Evolutionary conservation across 768 basidiomycete genomes (phyloP).

Genomic region (Mrakia blollopis): DNA sequence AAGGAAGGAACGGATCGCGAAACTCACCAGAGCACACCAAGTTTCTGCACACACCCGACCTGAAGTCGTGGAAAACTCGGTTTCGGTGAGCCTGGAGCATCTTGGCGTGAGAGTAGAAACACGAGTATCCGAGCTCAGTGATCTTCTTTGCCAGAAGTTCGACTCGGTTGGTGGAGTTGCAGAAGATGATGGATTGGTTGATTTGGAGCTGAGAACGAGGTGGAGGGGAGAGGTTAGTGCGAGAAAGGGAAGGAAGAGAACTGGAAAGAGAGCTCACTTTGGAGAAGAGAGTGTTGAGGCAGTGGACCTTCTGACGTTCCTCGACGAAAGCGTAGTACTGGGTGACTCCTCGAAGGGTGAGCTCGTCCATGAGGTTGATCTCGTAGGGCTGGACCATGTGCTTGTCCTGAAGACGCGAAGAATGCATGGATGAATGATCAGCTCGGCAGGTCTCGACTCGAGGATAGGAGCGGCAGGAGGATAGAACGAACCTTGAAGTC

Average conservation of each 20-base stretch:
- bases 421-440: constrained; percentile 15
- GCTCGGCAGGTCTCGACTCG: background rate
- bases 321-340: constrained; percentile 99
- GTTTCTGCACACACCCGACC: constrained; percentile 95
- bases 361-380: constrained; percentile 99
- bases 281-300: constrained; percentile 97
- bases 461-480: background rate
- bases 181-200: constrained; percentile 99
- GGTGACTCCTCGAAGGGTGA: constrained; percentile 95
- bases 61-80: constrained; percentile 99
- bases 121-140: constrained; percentile 97
- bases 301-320: constrained; percentile 98
- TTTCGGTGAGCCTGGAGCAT: constrained; percentile 99
- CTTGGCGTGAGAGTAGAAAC: constrained; percentile 99
- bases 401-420: constrained; percentile 60
- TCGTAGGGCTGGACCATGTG: constrained; percentile 94
- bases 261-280: constrained; percentile 57
- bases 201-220: constrained; percentile 75
- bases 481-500: constrained; percentile 79
- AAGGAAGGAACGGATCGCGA: background rate
- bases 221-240: background rate
- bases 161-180: constrained; percentile 99
- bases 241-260: background rate
- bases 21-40: constrained; percentile 70
- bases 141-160: constrained; percentile 99